These are phyloP conservation scores for Cyclotella choctawhatcheeana DNA, from an alignment of 108 stramenopile species.

Conservation along the genomic window DNA sequence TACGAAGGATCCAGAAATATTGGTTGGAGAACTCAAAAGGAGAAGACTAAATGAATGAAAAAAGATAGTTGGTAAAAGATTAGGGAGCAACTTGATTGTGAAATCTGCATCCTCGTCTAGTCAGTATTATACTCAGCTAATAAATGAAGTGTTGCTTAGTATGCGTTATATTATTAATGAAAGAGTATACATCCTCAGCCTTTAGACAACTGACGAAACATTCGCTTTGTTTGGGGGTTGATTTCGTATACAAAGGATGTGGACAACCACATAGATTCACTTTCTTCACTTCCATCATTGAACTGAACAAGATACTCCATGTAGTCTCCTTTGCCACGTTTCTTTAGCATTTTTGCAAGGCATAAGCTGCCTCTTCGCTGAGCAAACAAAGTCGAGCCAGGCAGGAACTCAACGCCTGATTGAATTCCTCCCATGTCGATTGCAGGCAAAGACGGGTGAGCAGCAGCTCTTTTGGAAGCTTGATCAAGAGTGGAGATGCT, in stretches of 20 bases:
- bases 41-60: no score
- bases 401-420: slow-evolving; percentile 52
- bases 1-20: slow-evolving; percentile 50
- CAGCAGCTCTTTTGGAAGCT: neutral
- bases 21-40: slow-evolving; percentile 32
- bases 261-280: slow-evolving; percentile 47
- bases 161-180: no score
- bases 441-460: slow-evolving; percentile 6
- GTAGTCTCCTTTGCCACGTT: slow-evolving; percentile 52
- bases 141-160: no score
- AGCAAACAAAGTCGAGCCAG: slow-evolving; percentile 58
- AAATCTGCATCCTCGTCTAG: no score
- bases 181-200: no score
- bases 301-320: slow-evolving; percentile 57
- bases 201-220: slow-evolving; percentile 35
- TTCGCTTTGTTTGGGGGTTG: slow-evolving; percentile 58
- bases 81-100: no score
- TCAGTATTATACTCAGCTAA: no score
- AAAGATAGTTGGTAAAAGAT: no score
- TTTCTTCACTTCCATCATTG: slow-evolving; percentile 44
- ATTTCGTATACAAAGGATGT: slow-evolving; percentile 51
- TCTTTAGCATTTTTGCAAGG: slow-evolving; percentile 56
- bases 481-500: slow-evolving; percentile 2
- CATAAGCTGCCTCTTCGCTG: slow-evolving; percentile 42
- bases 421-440: slow-evolving; percentile 48